Conservation (phyloP, 1,139 yeast genomes). For the Suhomyces atakaporum region DNA sequence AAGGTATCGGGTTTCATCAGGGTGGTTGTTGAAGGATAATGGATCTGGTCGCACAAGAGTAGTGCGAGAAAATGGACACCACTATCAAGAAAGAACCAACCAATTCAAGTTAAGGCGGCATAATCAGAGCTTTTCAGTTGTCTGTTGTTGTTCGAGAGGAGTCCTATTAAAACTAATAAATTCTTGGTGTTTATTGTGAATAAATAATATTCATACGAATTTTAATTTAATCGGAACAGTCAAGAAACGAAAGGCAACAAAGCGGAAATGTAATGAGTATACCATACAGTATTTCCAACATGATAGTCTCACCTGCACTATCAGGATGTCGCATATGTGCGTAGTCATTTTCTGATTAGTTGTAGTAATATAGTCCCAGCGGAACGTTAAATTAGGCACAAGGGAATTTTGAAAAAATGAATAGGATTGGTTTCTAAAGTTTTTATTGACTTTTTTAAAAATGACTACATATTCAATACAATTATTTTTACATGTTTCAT, state of each 20-base stretch:
- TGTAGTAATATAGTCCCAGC: background rate
- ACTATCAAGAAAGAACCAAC: no score
- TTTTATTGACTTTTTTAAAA: background rate
- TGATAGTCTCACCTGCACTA: background rate
- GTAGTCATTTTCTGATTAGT: background rate
- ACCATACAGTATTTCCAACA: background rate
- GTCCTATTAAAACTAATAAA: no score
- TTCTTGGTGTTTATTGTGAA: no score
- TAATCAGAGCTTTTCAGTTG: no score
- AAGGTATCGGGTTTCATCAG: constrained; percentile 24
- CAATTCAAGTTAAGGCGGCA: no score
- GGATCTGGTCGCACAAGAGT: no score
- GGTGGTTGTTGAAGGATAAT: background rate
- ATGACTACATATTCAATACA: background rate
- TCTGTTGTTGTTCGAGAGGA: no score
- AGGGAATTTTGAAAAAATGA: background rate
- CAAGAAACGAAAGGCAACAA: no score
- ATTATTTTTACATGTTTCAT: background rate
- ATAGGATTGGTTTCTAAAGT: background rate
- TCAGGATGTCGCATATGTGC: background rate
- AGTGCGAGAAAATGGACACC: no score
- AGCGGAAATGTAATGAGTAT: no score
- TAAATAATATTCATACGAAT: no score
- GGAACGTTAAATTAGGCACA: background rate
- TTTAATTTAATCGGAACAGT: constrained; percentile 1